Base-by-base conservation (phyloP, 768 basidiomycete species). In the Lactarius trivialis region DNA sequence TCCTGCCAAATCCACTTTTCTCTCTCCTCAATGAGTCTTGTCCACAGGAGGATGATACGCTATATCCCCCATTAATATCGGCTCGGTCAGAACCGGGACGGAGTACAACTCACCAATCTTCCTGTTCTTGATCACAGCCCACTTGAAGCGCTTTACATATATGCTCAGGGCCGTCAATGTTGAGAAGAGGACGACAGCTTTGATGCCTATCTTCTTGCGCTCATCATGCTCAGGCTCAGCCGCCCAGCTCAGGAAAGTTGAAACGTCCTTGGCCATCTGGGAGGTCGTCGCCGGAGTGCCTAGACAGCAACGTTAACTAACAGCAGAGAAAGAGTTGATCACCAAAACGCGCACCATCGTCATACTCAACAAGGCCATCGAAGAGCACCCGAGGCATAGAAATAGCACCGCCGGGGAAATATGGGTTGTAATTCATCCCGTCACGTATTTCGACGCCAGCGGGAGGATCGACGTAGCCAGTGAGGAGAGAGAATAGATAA, bases 261-360 rank as follows among this genome's bases (percentile, higher is more conserved):
- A 84, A 58, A 99, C 94, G 71, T 99, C 97, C 82, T 98, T 99
- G 68, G 97, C 96, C 96, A 99, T 95, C 75, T 99, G 97, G 6
- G 93, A 91, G 7, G 93, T 88, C 53, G 97, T 99, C 14, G 96
- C 92, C 15, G 97, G 94, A 4, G 97, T 98, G 54, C 90, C 91
- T 93, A 52, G 17, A 45, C 51, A 63, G 53, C 43, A 53, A 41
- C 21, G 41, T 37, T 56, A 39, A 34, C 21, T 17, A 19, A 48
- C 2, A 49, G 15, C 39, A 8, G 9, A 56, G 41, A 7, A 17
- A 43, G 24, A 39, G 43, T n/a, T 7, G 21, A 17, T n/a, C 7
- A 48, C 12, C 24, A 33, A 32, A 50, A 12, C 26, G 69, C 83
- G 68, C 65, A 89, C 93, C 93, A 72, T 99, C 97, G 0, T 92